A percentile compares a stretch with the other conserved stretches of the same genome.
Evolutionary conservation across 768 basidiomycete genomes (phyloP).

Genomic region (Cystoderma amianthinum): DNA sequence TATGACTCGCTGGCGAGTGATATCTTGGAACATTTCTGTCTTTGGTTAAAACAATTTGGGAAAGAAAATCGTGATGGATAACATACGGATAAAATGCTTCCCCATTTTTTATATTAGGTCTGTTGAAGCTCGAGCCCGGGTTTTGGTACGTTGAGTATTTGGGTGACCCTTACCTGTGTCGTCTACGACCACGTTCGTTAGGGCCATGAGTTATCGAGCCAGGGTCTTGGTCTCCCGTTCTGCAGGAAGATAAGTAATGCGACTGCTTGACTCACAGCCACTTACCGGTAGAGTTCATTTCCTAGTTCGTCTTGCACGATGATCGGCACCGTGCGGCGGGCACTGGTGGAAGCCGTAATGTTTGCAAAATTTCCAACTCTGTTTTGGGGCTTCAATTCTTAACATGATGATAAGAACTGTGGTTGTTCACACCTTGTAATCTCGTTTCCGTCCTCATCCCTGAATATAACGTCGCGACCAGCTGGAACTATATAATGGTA

Average conservation of each 20-base stretch:
- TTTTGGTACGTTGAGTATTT: neutral
- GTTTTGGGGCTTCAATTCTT: neutral
- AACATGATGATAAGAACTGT: neutral
- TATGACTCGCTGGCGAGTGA: slow-evolving; percentile 14
- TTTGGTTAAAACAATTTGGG: too few species aligned
- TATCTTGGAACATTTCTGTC: neutral
- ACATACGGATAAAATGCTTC: too few species aligned
- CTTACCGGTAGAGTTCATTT: slow-evolving; percentile 49
- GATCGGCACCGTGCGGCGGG: slow-evolving; percentile 26
- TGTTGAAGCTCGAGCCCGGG: neutral
- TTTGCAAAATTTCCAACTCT: slow-evolving; percentile 48
- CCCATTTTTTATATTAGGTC: neutral
- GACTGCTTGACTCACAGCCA: neutral
- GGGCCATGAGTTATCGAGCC: neutral
- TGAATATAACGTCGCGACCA: slow-evolving; percentile 60
- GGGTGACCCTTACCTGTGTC: neutral
- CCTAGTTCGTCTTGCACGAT: slow-evolving; percentile 57
- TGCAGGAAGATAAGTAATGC: neutral
- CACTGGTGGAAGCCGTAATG: neutral
- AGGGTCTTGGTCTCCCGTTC: neutral
- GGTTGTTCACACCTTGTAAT: slow-evolving; percentile 42
- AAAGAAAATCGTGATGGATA: too few species aligned
- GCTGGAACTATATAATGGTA: slow-evolving; percentile 59
- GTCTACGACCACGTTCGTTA: neutral
- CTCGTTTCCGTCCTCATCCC: slow-evolving; percentile 58